Conservation (phyloP, 176 grass and related monocot genomes). For the Triticum monococcum region DNA sequence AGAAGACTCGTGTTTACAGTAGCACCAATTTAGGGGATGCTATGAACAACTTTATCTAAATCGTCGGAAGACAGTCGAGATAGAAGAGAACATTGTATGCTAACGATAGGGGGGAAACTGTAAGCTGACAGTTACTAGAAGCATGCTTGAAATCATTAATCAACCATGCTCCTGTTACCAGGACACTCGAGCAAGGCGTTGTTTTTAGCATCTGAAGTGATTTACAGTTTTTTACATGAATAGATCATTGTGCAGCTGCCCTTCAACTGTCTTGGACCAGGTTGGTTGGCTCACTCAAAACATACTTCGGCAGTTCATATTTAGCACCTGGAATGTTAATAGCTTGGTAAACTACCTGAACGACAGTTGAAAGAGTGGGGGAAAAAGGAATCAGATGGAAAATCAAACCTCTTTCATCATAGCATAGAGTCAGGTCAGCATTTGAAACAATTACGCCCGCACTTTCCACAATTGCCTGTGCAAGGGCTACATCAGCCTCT, state of each 20-base stretch:
- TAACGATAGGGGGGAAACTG: conserved; percentile 4
- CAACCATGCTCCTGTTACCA: conserved; percentile 24
- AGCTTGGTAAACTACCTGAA: background rate
- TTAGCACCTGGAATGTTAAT: conserved; percentile 63
- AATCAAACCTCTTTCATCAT: conserved; percentile 64
- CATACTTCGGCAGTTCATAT: conserved; percentile 85
- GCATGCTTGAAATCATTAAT: conserved; percentile 40
- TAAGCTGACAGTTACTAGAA: conserved; percentile 23
- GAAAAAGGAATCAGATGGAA: background rate
- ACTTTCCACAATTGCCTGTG: conserved; percentile 67
- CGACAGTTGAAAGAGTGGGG: background rate
- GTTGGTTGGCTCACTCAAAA: conserved; percentile 70
- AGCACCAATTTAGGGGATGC: background rate
- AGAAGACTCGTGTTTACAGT: conserved; percentile 41
- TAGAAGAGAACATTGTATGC: conserved; percentile 17
- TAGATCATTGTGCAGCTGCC: conserved; percentile 15
- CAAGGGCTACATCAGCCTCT: conserved; percentile 62
- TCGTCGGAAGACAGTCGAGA: background rate
- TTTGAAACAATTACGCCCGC: conserved; percentile 71
- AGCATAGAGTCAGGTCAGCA: conserved; percentile 69
- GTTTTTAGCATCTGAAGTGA: conserved; percentile 39
- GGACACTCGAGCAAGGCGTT: background rate
- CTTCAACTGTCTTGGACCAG: conserved; percentile 63
- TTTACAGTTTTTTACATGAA: conserved; percentile 55
- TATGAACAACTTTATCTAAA: conserved; percentile 24